phyloP scores from a whole-genome alignment of 768 basidiomycete genomes.

The Austroboletus eburneus region DNA sequence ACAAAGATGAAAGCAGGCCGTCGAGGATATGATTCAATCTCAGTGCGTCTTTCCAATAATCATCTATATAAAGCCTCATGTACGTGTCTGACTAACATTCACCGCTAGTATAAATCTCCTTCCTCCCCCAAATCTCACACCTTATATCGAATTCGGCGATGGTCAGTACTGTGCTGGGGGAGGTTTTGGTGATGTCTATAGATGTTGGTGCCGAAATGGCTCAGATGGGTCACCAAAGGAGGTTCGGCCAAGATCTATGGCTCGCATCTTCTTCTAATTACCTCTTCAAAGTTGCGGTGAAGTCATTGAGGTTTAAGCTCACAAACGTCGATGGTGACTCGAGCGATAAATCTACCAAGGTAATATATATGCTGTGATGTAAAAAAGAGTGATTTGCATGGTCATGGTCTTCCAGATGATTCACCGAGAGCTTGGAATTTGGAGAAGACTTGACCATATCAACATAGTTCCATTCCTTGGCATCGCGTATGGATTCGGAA shows the following conservation, averaged over 20 bases:
- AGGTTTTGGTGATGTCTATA: not conserved
- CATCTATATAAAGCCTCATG: no score
- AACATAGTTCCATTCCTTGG: not conserved
- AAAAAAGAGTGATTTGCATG: no score
- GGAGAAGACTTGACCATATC: not conserved
- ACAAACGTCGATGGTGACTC: not conserved
- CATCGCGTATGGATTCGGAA: not conserved
- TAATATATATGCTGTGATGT: not conserved
- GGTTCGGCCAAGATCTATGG: not conserved
- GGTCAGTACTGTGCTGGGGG: not conserved
- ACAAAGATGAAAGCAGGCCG: no score
- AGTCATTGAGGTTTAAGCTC: not conserved
- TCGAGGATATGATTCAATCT: no score
- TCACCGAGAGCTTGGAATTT: not conserved
- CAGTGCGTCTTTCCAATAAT: no score
- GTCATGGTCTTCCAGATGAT: not conserved
- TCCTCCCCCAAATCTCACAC: not conserved
- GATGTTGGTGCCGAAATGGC: not conserved
- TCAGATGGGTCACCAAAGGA: not conserved
- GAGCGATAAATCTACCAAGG: not conserved
- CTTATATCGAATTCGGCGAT: not conserved
- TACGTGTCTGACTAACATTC: no score
- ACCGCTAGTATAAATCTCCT: no score
- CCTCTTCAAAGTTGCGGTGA: not conserved
- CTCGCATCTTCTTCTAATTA: not conserved